Percentiles rank a stretch among this genome's conserved stretches.
Evolutionary conservation across 257 asterid genomes (phyloP).

Genomic region (Gardenia jasminoides): DNA sequence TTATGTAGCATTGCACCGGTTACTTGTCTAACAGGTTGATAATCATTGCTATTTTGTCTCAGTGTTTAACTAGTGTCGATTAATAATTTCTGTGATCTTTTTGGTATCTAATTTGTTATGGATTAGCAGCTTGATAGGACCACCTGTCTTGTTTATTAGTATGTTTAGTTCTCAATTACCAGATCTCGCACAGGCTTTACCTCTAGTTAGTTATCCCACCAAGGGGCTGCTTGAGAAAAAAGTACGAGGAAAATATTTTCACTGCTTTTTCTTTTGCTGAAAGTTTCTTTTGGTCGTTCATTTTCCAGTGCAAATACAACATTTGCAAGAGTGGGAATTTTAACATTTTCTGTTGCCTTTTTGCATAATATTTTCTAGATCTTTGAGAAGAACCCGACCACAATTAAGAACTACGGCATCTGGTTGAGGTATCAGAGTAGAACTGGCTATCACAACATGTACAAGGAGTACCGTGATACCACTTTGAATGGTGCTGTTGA

Average conservation of each 20-base stretch:
- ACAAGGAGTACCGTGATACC: conserved; percentile 89
- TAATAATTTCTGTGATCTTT: too few species aligned
- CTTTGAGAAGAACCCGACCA: conserved; percentile 85
- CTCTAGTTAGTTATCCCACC: neutral
- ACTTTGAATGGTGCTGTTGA: conserved; percentile 86
- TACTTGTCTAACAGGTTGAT: neutral
- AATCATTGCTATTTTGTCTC: neutral
- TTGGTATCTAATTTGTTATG: neutral
- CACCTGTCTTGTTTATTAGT: neutral
- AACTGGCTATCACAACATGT: conserved; percentile 90
- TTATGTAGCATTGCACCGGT: neutral
- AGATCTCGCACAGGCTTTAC: neutral
- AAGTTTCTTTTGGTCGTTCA: neutral
- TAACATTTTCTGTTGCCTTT: neutral
- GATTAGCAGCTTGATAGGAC: neutral
- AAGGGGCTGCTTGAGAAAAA: too few species aligned
- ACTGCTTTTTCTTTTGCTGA: neutral
- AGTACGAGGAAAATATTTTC: neutral
- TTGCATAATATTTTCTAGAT: conserved; percentile 33
- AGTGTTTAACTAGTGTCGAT: too few species aligned
- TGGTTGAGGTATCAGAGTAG: conserved; percentile 92
- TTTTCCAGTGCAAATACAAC: neutral
- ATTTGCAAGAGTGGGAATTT: neutral
- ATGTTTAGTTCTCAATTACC: too few species aligned
- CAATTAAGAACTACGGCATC: conserved; percentile 80